phyloP scores from a whole-genome alignment of 164 flowering plant species.

The Magnolia kwangsiensis region DNA sequence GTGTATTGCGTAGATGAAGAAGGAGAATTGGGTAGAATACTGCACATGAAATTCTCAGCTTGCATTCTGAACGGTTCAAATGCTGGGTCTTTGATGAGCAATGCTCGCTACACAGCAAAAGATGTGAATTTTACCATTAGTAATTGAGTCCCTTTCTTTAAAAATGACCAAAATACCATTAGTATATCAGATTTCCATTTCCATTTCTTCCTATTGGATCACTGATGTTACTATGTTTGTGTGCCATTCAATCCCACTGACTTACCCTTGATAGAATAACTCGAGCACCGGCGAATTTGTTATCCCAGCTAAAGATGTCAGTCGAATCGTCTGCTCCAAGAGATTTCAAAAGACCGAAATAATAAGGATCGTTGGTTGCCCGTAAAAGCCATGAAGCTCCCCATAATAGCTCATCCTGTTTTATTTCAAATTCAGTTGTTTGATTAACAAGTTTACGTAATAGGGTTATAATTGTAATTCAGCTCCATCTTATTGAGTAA shows the following conservation, averaged over 20 bases:
- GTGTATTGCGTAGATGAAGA: constrained; percentile 67
- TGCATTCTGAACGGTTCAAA: constrained; percentile 43
- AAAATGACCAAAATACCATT: neutral
- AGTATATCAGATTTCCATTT: neutral
- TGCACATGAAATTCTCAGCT: constrained; percentile 82
- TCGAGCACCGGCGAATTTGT: constrained; percentile 77
- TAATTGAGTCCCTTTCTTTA: neutral
- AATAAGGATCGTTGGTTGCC: constrained; percentile 61
- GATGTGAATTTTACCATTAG: neutral
- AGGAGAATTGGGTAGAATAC: constrained; percentile 77
- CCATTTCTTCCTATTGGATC: neutral
- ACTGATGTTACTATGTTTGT: too few relatives aligned
- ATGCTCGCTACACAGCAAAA: constrained; percentile 34
- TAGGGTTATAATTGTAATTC: too few relatives aligned
- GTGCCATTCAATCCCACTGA: neutral
- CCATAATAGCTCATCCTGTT: constrained; percentile 90
- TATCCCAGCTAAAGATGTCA: constrained; percentile 92
- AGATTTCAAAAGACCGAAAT: constrained; percentile 44
- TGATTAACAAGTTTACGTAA: too few relatives aligned
- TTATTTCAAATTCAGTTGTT: neutral
- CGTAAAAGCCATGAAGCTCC: constrained; percentile 84
- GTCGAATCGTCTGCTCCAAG: constrained; percentile 49
- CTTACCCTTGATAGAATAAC: constrained; percentile 81
- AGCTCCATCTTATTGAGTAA: too few relatives aligned
- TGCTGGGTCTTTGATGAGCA: constrained; percentile 41